These are phyloP conservation scores for Rhizopus sp. DNA, from an alignment of 371 early-diverging fungal genomes.

Conservation along the genomic window DNA sequence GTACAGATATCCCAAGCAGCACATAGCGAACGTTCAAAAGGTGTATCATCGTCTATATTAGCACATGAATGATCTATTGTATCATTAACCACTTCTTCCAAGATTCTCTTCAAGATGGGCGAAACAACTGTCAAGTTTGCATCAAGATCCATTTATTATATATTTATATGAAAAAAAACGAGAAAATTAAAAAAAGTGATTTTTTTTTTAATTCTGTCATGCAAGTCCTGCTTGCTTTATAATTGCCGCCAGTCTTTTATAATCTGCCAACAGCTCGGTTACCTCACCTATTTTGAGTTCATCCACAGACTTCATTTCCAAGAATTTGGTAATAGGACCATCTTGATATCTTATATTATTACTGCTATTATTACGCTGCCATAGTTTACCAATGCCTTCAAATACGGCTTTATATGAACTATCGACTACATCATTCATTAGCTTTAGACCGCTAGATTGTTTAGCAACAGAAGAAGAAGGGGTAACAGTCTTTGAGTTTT, in stretches of 20 bases:
- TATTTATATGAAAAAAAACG: slow-evolving; percentile 7
- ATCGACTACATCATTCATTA: slow-evolving; percentile 48
- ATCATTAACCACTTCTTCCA: slow-evolving; percentile 31
- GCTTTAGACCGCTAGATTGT: slow-evolving; percentile 29
- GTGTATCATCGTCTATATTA: slow-evolving; percentile 39
- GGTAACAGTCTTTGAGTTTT: slow-evolving; percentile 16
- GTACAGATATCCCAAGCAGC: slow-evolving; percentile 49
- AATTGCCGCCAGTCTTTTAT: slow-evolving; percentile 39
- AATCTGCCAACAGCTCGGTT: slow-evolving; percentile 32
- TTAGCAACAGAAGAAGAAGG: neutral
- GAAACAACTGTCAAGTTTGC: slow-evolving; percentile 19
- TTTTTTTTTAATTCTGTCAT: slow-evolving; percentile 9
- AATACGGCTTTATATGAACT: slow-evolving; percentile 39
- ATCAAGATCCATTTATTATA: slow-evolving; percentile 12
- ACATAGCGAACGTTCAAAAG: slow-evolving; percentile 45
- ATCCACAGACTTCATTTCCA: slow-evolving; percentile 34
- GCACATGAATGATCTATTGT: slow-evolving; percentile 21
- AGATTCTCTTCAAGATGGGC: slow-evolving; percentile 36
- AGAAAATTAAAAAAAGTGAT: slow-evolving; percentile 8
- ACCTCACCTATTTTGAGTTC: slow-evolving; percentile 34
- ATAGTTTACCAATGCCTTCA: slow-evolving; percentile 50
- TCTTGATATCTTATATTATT: slow-evolving; percentile 12
- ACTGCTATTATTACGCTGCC: slow-evolving; percentile 38
- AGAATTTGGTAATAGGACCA: slow-evolving; percentile 27
- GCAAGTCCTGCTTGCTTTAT: slow-evolving; percentile 34